Base-by-base conservation (phyloP, 1,284 basidiomycete genomes). In the Naganishia cerealis region DNA sequence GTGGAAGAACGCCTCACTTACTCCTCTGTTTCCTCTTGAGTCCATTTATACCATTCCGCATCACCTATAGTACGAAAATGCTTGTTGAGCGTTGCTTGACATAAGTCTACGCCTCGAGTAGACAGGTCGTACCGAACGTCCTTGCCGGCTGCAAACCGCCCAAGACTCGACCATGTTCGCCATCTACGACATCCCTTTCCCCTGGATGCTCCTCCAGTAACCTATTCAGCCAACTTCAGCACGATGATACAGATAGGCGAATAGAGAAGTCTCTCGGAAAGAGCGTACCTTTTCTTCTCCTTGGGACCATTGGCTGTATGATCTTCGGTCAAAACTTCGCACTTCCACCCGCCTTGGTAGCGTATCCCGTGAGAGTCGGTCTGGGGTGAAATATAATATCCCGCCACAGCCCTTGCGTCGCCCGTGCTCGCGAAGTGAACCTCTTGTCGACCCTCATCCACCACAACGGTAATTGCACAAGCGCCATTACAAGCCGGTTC, bases 391-490 rank as follows among this genome's bases (percentile, higher is more conserved):
- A 73, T 87, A 89, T 91, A 94, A 69, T 92, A 87, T 38, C 96
- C 96, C 12, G 94, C 94, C 2, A 99, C 92, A 10, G 96, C 96
- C 53, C 96, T 87, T 75, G 91, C 91, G 78, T 99, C 96, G 1
- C 96, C 96, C 5, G 93, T 90, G 72, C 89, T 89, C 2, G 96
- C 95, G 43, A 97, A 87, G 74, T 94, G 94, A 40, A 97, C 79
- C 74, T 92, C 87, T 58, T 85, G 84, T 71, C 89, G 85, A 26
- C 88, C 86, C 0, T 90, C 90, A 75, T 97, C 94, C 67, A 97
- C 85, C 46, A 94, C 78, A 0, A 92, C 88, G 77, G 93, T 85
- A 63, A 96, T 82, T 0, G 93, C 92, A 77, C 94, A 96, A 68
- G 92, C 93, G 5, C 94, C 94, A 84, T 77, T 75, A 53, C 91